phyloP scores from a whole-genome alignment of 805 yeast genomes.

The Spathaspora boniae region DNA sequence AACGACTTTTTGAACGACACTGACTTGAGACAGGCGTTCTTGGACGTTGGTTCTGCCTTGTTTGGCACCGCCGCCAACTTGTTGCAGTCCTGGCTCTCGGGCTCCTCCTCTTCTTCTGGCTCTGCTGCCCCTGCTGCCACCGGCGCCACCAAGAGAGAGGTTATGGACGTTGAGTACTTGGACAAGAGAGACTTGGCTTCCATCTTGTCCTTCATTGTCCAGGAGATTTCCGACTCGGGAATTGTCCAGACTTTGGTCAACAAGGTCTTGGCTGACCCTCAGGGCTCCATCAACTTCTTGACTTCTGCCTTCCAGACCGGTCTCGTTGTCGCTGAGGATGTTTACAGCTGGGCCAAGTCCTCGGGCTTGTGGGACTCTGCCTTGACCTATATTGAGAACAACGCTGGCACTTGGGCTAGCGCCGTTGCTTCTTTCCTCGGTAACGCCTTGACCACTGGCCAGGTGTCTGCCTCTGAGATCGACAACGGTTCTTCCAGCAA shows the following conservation, averaged over 20 bases:
- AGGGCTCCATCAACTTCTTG: conserved; percentile 28
- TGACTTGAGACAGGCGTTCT: conserved; percentile 30
- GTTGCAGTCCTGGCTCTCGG: conserved; percentile 11
- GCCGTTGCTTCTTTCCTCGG: conserved; percentile 27
- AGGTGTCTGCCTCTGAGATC: conserved; percentile 22
- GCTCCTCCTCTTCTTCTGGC: conserved; percentile 13
- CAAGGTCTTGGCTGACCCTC: conserved; percentile 37
- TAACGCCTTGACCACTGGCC: conserved; percentile 21
- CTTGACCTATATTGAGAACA: conserved; percentile 20
- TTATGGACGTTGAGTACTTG: conserved; percentile 21
- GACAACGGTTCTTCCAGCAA: conserved; percentile 14
- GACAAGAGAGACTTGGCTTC: conserved; percentile 34
- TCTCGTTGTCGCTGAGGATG: conserved; percentile 29
- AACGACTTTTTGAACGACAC: conserved; percentile 27
- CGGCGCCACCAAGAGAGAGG: conserved; percentile 17
- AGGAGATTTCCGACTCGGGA: conserved; percentile 33
- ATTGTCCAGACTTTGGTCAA: conserved; percentile 26
- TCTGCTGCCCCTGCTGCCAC: conserved; percentile 14
- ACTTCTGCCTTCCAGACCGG: conserved; percentile 32
- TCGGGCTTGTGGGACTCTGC: conserved; percentile 30
- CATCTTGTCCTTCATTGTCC: conserved; percentile 25
- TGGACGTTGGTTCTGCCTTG: conserved; percentile 30
- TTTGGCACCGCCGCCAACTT: conserved; percentile 31
- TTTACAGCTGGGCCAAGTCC: conserved; percentile 35
- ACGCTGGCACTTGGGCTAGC: conserved; percentile 22